phyloP scores from a whole-genome alignment of 2,329 filamentous ascomycete species.

The Torrubiellomyces zombiae region DNA sequence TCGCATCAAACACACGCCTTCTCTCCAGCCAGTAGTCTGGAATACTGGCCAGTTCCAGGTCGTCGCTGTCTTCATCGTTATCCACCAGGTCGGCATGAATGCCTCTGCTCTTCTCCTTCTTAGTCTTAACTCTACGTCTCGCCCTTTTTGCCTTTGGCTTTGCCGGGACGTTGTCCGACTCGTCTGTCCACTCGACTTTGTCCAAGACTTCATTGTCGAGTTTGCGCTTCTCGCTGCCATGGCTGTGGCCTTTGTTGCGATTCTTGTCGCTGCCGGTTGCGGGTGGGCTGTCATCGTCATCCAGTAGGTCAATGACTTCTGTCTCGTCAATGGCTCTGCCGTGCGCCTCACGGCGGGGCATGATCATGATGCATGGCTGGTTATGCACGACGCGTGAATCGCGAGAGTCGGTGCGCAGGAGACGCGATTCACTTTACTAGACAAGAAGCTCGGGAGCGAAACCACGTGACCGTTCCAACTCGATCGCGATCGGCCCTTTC shows the following conservation, averaged over 20 bases:
- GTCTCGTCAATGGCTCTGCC: neutral
- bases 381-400: too few species aligned
- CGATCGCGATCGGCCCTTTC: too few species aligned
- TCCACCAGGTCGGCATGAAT: slow-evolving; percentile 13
- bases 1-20: slow-evolving; percentile 50
- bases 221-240: slow-evolving; percentile 20
- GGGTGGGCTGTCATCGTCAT: slow-evolving; percentile 8
- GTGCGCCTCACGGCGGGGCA: too few species aligned
- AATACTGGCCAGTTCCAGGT: slow-evolving; percentile 37
- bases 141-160: slow-evolving; percentile 23
- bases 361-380: neutral
- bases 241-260: slow-evolving; percentile 2
- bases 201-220: slow-evolving; percentile 18
- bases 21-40: slow-evolving; percentile 59
- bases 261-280: too few species aligned
- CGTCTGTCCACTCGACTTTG: slow-evolving; percentile 38
- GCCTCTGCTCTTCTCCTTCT: slow-evolving; percentile 8
- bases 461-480: too few species aligned
- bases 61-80: slow-evolving; percentile 22
- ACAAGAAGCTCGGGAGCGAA: too few species aligned
- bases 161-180: slow-evolving; percentile 44
- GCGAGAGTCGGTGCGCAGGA: too few species aligned
- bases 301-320: slow-evolving; percentile 11
- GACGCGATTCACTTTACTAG: too few species aligned
- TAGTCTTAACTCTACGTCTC: slow-evolving; percentile 13